Evolutionary conservation across 2,329 filamentous ascomycete species (phyloP).

Genomic region (Monosporascus sp.): DNA sequence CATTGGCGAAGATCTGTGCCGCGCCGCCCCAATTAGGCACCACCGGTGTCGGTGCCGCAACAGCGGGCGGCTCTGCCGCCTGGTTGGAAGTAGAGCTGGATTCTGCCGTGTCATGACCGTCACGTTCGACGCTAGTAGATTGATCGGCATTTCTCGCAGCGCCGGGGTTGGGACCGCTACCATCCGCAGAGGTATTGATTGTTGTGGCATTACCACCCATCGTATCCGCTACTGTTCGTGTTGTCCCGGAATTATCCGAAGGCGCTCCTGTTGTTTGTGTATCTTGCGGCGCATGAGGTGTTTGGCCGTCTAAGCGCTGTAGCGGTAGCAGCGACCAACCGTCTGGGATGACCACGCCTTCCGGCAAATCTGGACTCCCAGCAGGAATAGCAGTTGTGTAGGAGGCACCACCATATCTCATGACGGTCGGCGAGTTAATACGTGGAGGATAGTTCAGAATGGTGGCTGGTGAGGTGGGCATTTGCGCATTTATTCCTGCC

Average conservation of each 20-base stretch:
- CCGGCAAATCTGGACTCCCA: conserved; percentile 56
- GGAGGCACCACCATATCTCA: conserved; percentile 41
- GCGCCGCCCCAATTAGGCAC: conserved; percentile 47
- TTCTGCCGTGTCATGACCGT: conserved; percentile 1
- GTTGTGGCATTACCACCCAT: conserved; percentile 3
- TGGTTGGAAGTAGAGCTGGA: conserved; percentile 8
- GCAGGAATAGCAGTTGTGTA: conserved; percentile 50
- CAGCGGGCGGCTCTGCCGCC: conserved; percentile 23
- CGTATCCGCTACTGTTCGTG: conserved; percentile 12
- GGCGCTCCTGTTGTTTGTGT: conserved; percentile 8
- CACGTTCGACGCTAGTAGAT: not conserved
- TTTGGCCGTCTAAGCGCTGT: conserved; percentile 44
- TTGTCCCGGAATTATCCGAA: conserved; percentile 7
- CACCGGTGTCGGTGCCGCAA: conserved; percentile 44
- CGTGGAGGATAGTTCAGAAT: conserved; percentile 28
- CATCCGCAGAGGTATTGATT: not conserved
- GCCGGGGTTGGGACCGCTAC: conserved; percentile 3
- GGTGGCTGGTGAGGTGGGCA: conserved; percentile 6
- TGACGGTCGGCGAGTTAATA: conserved; percentile 36
- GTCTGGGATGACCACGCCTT: conserved; percentile 58
- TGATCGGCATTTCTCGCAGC: not conserved
- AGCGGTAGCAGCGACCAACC: conserved; percentile 63
- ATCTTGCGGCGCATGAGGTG: conserved; percentile 10
- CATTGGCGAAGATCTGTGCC: conserved; percentile 41
- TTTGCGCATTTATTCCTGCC: conserved; percentile 8